Evolutionary conservation across 306 rosid species (phyloP).

Genomic region (Castanospermum australe): DNA sequence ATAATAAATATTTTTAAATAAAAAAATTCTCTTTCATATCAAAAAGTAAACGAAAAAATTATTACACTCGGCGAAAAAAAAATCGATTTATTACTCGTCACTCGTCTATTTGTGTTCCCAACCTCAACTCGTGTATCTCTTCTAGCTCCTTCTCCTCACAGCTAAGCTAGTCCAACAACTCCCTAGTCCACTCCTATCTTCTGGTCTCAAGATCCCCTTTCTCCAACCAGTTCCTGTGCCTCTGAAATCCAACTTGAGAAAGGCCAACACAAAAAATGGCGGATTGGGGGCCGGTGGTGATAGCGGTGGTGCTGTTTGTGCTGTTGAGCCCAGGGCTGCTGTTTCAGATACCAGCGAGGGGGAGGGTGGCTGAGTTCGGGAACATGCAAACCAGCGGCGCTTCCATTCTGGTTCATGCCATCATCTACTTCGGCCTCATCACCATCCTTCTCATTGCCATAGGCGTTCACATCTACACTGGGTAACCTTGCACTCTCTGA

Average conservation of each 20-base stretch:
- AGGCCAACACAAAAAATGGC: conserved; percentile 61
- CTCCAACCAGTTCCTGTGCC: background rate
- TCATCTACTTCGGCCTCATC: conserved; percentile 82
- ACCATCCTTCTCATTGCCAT: conserved; percentile 73
- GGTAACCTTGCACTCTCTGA: background rate
- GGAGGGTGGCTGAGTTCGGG: conserved; percentile 63
- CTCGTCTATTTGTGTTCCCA: conserved; percentile 3
- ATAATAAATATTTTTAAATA: too few species aligned
- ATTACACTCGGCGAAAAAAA: too few species aligned
- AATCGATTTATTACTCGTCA: too few species aligned
- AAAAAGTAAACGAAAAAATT: too few species aligned
- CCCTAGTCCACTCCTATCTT: background rate
- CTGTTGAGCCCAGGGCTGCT: conserved; percentile 67
- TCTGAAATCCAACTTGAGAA: background rate
- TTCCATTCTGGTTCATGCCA: conserved; percentile 69
- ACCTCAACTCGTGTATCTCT: background rate
- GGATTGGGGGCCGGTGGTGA: conserved; percentile 83
- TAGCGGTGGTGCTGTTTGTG: conserved; percentile 76
- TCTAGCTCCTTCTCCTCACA: background rate
- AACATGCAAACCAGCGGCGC: conserved; percentile 79
- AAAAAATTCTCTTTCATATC: too few species aligned
- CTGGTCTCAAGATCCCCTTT: background rate
- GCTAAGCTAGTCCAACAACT: background rate
- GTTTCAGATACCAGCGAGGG: conserved; percentile 68
- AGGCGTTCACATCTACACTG: conserved; percentile 74